These are phyloP conservation scores for Cadophora sp. DNA, from an alignment of 2,329 filamentous ascomycete species.

Conservation along the genomic window DNA sequence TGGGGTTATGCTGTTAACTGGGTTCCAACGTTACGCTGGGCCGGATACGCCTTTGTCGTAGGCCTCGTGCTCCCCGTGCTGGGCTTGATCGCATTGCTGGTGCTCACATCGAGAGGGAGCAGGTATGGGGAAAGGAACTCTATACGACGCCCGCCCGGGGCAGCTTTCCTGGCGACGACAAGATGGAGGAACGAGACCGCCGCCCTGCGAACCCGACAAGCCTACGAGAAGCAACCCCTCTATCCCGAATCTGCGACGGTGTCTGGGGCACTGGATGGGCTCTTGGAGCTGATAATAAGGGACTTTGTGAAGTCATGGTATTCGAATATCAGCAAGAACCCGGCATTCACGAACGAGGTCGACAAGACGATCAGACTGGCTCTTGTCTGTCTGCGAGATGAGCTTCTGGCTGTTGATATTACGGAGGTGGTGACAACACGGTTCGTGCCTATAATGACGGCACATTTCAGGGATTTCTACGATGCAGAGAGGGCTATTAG, in stretches of 20 bases:
- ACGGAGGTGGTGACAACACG: constrained; percentile 83
- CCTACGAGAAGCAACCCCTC: constrained; percentile 73
- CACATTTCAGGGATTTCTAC: constrained; percentile 89
- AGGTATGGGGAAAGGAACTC: constrained; percentile 50
- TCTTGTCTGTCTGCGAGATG: constrained; percentile 73
- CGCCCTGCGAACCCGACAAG: constrained; percentile 68
- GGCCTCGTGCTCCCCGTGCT: constrained; percentile 66
- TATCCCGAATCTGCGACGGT: constrained; percentile 79
- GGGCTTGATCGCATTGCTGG: constrained; percentile 62
- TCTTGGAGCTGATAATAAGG: constrained; percentile 77
- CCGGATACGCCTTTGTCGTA: constrained; percentile 81
- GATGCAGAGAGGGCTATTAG: constrained; percentile 87
- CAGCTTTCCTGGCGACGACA: constrained; percentile 65
- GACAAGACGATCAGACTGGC: constrained; percentile 80
- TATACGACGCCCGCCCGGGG: constrained; percentile 52
- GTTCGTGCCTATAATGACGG: constrained; percentile 86
- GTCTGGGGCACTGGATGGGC: constrained; percentile 78
- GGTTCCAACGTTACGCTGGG: constrained; percentile 82
- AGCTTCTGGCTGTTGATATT: constrained; percentile 77
- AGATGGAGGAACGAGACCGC: constrained; percentile 76
- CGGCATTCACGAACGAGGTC: constrained; percentile 84
- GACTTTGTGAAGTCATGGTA: constrained; percentile 95
- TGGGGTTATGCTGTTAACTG: constrained; percentile 88
- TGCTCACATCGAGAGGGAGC: constrained; percentile 65
- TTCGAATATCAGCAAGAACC: constrained; percentile 79